phyloP scores from a whole-genome alignment of 441 rosid genomes.

The Monsonia emarginata region DNA sequence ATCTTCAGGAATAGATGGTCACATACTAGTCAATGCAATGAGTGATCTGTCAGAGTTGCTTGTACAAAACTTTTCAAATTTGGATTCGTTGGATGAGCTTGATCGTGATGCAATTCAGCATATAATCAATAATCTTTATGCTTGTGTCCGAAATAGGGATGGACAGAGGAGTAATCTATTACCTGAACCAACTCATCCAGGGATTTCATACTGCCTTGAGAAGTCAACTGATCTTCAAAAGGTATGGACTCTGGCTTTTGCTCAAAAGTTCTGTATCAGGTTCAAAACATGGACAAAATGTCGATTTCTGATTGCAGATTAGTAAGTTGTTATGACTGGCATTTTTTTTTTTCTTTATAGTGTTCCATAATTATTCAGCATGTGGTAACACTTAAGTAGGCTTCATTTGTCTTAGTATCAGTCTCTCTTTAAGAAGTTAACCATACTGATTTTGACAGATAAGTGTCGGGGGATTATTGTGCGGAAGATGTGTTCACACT shows the following conservation, averaged over 20 bases:
- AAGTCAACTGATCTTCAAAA: constrained; percentile 19
- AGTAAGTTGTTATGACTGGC: not conserved
- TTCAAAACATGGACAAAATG: not conserved
- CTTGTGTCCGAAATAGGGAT: constrained; percentile 20
- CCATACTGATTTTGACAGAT: not conserved
- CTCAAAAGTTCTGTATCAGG: not conserved
- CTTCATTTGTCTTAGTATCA: not conserved
- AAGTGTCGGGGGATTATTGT: not conserved
- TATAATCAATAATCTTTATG: constrained; percentile 30
- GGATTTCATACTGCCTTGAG: constrained; percentile 16
- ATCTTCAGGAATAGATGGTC: constrained; percentile 29
- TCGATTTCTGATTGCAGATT: constrained; percentile 2
- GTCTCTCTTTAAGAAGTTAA: not conserved
- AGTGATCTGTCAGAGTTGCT: constrained; percentile 40
- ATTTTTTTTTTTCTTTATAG: too few species aligned
- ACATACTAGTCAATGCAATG: constrained; percentile 30
- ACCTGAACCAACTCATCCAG: constrained; percentile 12
- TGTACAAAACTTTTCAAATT: constrained; percentile 27
- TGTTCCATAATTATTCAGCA: too few species aligned
- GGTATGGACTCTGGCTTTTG: constrained; percentile 20
- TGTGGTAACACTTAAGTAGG: not conserved
- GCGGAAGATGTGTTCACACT: not conserved
- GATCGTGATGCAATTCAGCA: constrained; percentile 28
- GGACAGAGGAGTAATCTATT: constrained; percentile 17
- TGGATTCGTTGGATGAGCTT: constrained; percentile 26